Evolutionary conservation across 2,329 filamentous ascomycete genomes (phyloP), one percentile per base, ranked within the genome.

Genomic region (Chaetomiaceae sp.): DNA sequence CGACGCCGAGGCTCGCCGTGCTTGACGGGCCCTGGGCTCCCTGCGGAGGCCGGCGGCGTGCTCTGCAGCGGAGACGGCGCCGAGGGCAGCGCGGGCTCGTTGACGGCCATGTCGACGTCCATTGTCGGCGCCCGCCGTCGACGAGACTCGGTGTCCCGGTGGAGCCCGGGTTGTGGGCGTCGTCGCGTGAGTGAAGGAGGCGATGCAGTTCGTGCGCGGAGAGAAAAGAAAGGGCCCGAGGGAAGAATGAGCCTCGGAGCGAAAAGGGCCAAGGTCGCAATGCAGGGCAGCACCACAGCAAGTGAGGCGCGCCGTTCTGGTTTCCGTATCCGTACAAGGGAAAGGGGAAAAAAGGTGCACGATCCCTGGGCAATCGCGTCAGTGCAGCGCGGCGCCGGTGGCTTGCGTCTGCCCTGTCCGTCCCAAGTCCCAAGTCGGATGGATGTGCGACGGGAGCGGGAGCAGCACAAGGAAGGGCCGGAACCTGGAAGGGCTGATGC

Each of bases 1-100:
- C 62, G 60, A 15, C 61, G 59, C 45, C 61, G 48, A 25, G 61
- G 61, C 53, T 63, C 58, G 3, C 54, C 42, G 45, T 54, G 55
- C 34, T 59, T 62, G 20, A 44, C 34, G 46, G 40, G 14, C 4
- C 51, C 54, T 19, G 51, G 36, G n/a, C 53, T 53, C 45, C 46
- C 54, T 29, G 48, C 51, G 22, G 38, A 47, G n/a, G 47, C 43
- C 29, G 55, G 39, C 14, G 50, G 46, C 14, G 47, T 27, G 44
- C 29, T 19, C 3, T 31, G 27, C 27, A 31, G 27, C 27, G 34
- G 34, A 19, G 46, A 31, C 40, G 44, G 34, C n/a, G 40, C 49
- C 34, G 57, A 29, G 15, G 50, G 47, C 15, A 44, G 38, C 19
- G 55, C 19, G 9, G 33, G 44, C 39, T 55, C 58, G 38, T 43